phyloP scores from a whole-genome alignment of 2,329 filamentous ascomycete species.

The Apiospora koreana region DNA sequence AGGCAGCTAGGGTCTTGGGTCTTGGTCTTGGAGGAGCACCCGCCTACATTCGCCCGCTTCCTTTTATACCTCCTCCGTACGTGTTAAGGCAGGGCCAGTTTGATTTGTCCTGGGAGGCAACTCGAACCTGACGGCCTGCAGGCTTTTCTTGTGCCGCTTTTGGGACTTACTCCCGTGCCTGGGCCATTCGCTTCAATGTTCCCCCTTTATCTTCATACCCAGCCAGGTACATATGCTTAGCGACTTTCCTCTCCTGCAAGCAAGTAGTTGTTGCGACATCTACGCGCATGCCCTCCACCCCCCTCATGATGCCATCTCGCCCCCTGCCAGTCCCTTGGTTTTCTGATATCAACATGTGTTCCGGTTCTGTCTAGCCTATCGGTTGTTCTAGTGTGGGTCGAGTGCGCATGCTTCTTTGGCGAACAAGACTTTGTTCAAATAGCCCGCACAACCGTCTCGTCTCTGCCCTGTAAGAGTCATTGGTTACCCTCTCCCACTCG shows the following conservation, averaged over 20 bases:
- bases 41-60: constrained; percentile 1
- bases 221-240: neutral
- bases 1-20: no score
- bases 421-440: constrained; percentile 6
- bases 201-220: neutral
- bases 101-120: neutral
- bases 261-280: neutral
- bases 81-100: neutral
- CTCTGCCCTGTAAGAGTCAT: neutral
- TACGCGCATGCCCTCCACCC: neutral
- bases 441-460: neutral
- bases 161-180: neutral
- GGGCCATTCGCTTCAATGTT: neutral
- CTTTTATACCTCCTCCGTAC: neutral
- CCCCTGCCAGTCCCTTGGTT: constrained; percentile 18
- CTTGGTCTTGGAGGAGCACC: neutral
- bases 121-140: neutral
- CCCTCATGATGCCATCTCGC: neutral
- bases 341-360: constrained; percentile 21
- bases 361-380: constrained; percentile 29
- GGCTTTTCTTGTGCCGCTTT: constrained; percentile 7
- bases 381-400: constrained; percentile 30
- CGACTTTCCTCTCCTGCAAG: neutral
- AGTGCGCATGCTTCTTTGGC: neutral
- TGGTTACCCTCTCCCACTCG: neutral